phyloP scores from a whole-genome alignment of 2,329 filamentous ascomycete species.

The Pyricularia grisea region DNA sequence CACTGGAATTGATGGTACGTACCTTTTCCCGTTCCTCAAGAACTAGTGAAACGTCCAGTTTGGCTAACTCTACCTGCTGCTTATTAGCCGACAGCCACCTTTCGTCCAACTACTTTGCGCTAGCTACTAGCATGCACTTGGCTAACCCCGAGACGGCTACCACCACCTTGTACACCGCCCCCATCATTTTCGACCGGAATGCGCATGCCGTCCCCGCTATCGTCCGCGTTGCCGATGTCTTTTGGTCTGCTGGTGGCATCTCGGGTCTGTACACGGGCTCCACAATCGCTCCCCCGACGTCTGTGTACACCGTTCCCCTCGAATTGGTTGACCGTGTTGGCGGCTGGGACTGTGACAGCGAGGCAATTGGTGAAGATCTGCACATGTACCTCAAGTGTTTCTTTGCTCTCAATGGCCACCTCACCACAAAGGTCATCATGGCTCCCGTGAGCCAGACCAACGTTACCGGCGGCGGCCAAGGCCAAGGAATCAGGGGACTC shows the following conservation, averaged over 20 bases:
- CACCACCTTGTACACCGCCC: conserved; percentile 58
- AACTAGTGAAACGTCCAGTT: conserved; percentile 8
- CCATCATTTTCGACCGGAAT: conserved; percentile 67
- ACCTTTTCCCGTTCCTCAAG: neutral
- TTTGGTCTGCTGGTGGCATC: conserved; percentile 63
- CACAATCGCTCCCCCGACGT: conserved; percentile 59
- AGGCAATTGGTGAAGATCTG: conserved; percentile 66
- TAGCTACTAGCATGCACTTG: conserved; percentile 54
- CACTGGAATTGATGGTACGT: conserved; percentile 64
- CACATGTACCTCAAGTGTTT: conserved; percentile 76
- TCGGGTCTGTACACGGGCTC: conserved; percentile 58
- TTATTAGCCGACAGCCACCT: conserved; percentile 59
- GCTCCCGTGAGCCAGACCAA: conserved; percentile 67
- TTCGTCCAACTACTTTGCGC: conserved; percentile 56
- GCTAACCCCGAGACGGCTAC: conserved; percentile 47
- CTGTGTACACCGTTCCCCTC: conserved; percentile 63
- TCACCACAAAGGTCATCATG: conserved; percentile 54
- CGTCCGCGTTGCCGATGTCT: conserved; percentile 61
- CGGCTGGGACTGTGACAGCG: conserved; percentile 62
- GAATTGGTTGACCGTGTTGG: conserved; percentile 58
- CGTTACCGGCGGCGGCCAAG: conserved; percentile 49
- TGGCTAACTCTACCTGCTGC: conserved; percentile 16
- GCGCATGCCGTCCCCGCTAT: conserved; percentile 57
- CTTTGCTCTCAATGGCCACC: conserved; percentile 61
- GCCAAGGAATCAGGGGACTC: conserved; percentile 42